A percentile compares a stretch with the other conserved stretches of the same genome.
phyloP scores from a whole-genome alignment of 371 early-diverging fungal genomes.

The Syncephalastrum contaminatum region DNA sequence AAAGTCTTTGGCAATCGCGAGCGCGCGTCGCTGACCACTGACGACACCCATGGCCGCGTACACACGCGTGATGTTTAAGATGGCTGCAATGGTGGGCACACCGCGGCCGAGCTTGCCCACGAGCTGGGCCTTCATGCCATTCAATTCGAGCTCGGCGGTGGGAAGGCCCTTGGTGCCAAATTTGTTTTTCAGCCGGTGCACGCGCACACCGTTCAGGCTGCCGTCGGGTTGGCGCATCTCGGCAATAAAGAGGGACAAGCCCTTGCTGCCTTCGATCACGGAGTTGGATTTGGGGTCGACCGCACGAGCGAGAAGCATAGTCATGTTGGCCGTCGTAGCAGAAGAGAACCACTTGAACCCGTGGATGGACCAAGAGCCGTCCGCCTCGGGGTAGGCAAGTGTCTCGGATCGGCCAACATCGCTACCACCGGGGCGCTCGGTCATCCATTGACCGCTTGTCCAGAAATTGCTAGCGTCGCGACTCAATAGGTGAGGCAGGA shows the following conservation, averaged over 20 bases:
- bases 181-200: constrained; percentile 67
- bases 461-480: constrained; percentile 59
- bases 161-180: constrained; percentile 68
- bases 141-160: constrained; percentile 70
- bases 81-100: constrained; percentile 58
- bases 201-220: constrained; percentile 57
- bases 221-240: constrained; percentile 55
- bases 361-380: constrained; percentile 50
- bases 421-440: constrained; percentile 69
- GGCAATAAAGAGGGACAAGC: constrained; percentile 62
- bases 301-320: constrained; percentile 64
- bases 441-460: constrained; percentile 80
- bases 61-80: constrained; percentile 68
- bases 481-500: constrained; percentile 21
- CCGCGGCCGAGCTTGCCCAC: constrained; percentile 60
- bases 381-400: constrained; percentile 41
- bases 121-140: constrained; percentile 55
- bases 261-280: constrained; percentile 47
- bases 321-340: constrained; percentile 69
- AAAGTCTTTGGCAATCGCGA: constrained; percentile 60
- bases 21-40: constrained; percentile 44
- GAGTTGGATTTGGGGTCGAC: constrained; percentile 41
- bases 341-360: constrained; percentile 79
- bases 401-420: constrained; percentile 58
- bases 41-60: constrained; percentile 57